phyloP scores from a whole-genome alignment of 805 yeast genomes.

The Barnettozyma sucrosica region DNA sequence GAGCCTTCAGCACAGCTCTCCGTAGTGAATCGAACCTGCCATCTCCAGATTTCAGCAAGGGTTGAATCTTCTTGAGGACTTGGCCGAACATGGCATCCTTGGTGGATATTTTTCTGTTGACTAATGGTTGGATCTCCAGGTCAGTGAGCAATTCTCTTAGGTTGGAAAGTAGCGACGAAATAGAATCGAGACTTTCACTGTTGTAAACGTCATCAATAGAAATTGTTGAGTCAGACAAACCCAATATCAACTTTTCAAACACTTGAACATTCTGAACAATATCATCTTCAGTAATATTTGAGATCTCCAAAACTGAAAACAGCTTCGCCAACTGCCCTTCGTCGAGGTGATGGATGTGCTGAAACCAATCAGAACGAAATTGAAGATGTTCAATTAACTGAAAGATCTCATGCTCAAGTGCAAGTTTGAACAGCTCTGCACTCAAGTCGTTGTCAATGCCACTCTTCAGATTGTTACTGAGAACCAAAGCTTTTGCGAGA shows the following conservation, averaged over 20 bases:
- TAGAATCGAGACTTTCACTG: neutral
- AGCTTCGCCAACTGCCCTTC: slow-evolving; percentile 3
- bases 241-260: slow-evolving; percentile 3
- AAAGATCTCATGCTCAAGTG: slow-evolving; percentile 1
- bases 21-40: neutral
- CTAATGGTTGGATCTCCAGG: neutral
- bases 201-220: neutral
- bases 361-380: neutral
- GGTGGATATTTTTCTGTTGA: neutral
- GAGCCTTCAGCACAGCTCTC: neutral
- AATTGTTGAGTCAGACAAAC: slow-evolving; percentile 2
- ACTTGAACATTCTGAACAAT: slow-evolving; percentile 2
- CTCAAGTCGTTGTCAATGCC: neutral
- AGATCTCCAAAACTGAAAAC: slow-evolving; percentile 1
- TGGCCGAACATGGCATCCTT: neutral
- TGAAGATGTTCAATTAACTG: neutral
- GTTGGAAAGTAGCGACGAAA: neutral
- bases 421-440: slow-evolving; percentile 3
- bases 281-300: neutral
- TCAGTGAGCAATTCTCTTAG: neutral
- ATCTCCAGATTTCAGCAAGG: slow-evolving; percentile 1
- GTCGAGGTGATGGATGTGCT: neutral
- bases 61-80: neutral
- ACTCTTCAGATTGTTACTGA: neutral
- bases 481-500: neutral